Base-by-base conservation (phyloP, 192 early-diverging fungal genomes). In the Glomus cerebriforme region DNA sequence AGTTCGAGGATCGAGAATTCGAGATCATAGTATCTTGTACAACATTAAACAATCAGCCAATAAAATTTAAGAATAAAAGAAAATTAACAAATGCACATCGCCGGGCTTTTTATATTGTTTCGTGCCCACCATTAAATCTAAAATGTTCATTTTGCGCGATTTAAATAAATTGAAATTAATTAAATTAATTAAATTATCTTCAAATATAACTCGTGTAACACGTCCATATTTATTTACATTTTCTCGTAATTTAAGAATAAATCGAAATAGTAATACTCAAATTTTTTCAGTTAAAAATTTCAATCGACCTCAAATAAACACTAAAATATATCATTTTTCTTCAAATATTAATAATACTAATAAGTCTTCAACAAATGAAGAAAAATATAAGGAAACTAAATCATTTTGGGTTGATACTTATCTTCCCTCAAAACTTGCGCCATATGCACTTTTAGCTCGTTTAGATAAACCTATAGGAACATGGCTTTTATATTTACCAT, bases 391-490 rank as follows among this genome's bases (percentile, higher is more conserved):
- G 35, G 59, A 76, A 76, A 26, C 34, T 63, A 13, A 27, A 45
- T 7, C 45, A 58, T 63, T 82, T 27, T 86, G 83, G 74, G 80
- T 92, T 59, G 86, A 91, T 73, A 73, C 69, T 34, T 84, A 91
- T 59, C 89, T 92, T 27, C 78, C 84, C 32, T 81, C 78, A 47
- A 74, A 85, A 9, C 58, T 86, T n/a, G 88, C 90, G 1, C 94
- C 94, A 2, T 96, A 95, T 80, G 81, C 92, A 22, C 90, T 87
- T 72, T 82, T 99, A 29, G 89, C 92, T 1, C 87, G 97, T 1
- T 79, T 97, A 7, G 96, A 99, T 79, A 95, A 95, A 80, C 96
- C 97, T 0, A 93, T 94, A 58, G 97, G 96, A 1, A 97, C 96
- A 1, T 96, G 94, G 91, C 85, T 99, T 31, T 88, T 99, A 22